Base-by-base conservation (phyloP, 2,329 filamentous ascomycete species). In the Fusarium goolgardi region DNA sequence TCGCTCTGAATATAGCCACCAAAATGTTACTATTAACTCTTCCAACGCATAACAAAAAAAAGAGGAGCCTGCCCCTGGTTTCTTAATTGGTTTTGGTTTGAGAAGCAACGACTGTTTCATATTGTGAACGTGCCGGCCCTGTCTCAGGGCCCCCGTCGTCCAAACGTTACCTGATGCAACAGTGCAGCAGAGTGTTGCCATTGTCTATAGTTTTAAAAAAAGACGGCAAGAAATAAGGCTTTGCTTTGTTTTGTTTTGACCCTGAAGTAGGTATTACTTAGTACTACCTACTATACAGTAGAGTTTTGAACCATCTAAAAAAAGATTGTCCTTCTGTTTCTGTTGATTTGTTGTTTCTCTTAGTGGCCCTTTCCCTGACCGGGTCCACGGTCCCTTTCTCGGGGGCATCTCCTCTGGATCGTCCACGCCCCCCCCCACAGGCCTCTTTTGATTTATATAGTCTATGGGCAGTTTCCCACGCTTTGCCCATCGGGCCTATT, bases 341-440 rank as follows among this genome's bases (percentile, higher is more conserved):
- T 44, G 21, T 32, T 31, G 25, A n/a, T 20, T 37, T 54, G 23
- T 21, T 27, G 29, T n/a, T 29, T 23, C 15, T 54, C 41, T 55
- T 70, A 63, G 55, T 70, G 56, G 59, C 53, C 59, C 59, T 47
- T 59, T 55, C 47, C 18, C 20, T 34, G 54, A 58, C 32, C 63
- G 67, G 67, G 67, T 70, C 67, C 63, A 56, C 67, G 67, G 69
- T 68, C 64, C 66, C 66, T 70, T 59, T 65, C 67, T 68, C 65
- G 65, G 59, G 46, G 62, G 47, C 64, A 65, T 69, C 65, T 69
- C 67, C 58, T 59, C 70, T 65, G 65, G 70, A 71, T 68, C 67
- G 55, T 66, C 64, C 62, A 59, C 39, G 62, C 61, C 56, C 70
- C 70, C 70, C 69, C 71, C 71, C 64, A 68, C 71, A 67, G 58